Evolutionary conservation across 1,139 yeast species (phyloP).

Genomic region (Scheffersomyces stambukii): DNA sequence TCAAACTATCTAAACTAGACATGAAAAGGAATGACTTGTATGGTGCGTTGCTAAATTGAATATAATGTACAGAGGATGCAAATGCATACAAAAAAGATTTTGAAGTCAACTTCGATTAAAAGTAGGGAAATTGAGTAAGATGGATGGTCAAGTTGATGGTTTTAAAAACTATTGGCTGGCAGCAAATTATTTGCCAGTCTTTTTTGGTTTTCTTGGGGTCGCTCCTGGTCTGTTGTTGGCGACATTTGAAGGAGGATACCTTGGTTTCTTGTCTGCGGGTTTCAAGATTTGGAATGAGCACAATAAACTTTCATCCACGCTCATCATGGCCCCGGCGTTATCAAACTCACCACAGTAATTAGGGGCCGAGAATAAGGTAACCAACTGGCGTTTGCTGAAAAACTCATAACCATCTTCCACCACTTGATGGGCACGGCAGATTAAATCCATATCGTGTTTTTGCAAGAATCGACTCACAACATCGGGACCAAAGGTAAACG

Average conservation of each 20-base stretch:
- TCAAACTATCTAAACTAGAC: too few relatives aligned
- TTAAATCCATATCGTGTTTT: slow-evolving; percentile 94
- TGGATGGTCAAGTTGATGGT: too few relatives aligned
- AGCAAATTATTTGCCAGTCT: slow-evolving; percentile 54
- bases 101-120: too few relatives aligned
- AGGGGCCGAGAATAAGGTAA: slow-evolving; percentile 92
- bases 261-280: slow-evolving; percentile 89
- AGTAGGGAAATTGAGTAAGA: too few relatives aligned
- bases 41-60: too few relatives aligned
- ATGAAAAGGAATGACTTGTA: too few relatives aligned
- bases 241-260: slow-evolving; percentile 52
- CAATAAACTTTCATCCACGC: slow-evolving; percentile 90
- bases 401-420: slow-evolving; percentile 99
- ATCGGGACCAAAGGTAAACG: slow-evolving; percentile 96
- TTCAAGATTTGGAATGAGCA: slow-evolving; percentile 97
- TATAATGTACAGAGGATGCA: too few relatives aligned
- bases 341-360: slow-evolving; percentile 98
- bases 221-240: slow-evolving; percentile 55
- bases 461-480: slow-evolving; percentile 91
- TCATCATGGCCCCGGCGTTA: slow-evolving; percentile 99
- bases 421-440: slow-evolving; percentile 97
- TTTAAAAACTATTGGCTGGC: too few relatives aligned
- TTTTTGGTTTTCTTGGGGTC: slow-evolving; percentile 72
- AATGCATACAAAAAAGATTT: too few relatives aligned
- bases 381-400: slow-evolving; percentile 91